Conservation (phyloP, 768 basidiomycete species). For the Mycena galericulata region DNA sequence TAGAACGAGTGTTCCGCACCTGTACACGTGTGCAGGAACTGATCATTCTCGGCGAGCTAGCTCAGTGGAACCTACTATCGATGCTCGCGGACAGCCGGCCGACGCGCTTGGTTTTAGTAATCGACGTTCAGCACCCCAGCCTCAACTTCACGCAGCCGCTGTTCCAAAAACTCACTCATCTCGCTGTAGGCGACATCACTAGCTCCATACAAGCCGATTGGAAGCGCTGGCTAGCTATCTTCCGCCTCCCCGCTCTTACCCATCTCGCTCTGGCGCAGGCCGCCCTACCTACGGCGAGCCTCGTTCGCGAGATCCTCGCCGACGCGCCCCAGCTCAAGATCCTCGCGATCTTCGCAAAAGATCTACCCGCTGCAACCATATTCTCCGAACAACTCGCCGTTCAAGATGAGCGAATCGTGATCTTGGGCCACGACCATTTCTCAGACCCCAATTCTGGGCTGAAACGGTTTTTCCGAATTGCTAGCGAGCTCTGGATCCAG, state of each 20-base stretch:
- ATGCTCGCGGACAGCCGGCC: constrained; percentile 8
- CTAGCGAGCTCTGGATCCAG: background rate
- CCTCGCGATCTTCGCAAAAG: background rate
- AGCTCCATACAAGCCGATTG: background rate
- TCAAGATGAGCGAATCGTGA: background rate
- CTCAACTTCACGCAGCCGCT: background rate
- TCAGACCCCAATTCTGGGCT: background rate
- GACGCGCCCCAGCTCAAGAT: background rate
- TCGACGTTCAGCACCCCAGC: background rate
- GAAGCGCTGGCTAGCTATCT: background rate
- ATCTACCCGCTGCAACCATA: background rate
- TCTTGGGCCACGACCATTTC: background rate
- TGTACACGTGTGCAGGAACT: background rate
- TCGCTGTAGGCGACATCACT: background rate
- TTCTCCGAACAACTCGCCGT: no score
- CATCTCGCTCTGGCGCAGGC: background rate
- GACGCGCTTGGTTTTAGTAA: background rate
- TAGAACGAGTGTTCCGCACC: background rate
- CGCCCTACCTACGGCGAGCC: no score
- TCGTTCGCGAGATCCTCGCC: background rate
- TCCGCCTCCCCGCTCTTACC: background rate
- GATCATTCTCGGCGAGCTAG: background rate
- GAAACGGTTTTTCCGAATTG: background rate
- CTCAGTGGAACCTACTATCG: background rate
- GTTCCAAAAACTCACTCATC: background rate